These are phyloP conservation scores for Puccinia polysora DNA, from an alignment of 1,284 basidiomycete genomes.

Conservation along the genomic window DNA sequence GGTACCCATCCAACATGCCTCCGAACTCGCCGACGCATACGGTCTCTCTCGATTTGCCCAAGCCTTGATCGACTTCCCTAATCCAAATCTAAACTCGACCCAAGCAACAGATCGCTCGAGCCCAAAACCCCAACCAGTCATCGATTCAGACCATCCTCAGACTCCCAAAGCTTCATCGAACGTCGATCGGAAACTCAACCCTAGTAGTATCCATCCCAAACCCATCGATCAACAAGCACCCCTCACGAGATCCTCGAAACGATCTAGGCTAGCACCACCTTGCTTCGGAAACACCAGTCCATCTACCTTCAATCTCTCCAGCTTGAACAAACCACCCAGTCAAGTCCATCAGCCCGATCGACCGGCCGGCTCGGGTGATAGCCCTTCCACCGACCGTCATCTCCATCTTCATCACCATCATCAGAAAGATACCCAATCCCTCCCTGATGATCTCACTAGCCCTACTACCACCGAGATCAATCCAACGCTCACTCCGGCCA, in stretches of 20 bases:
- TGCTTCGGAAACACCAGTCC: conserved; percentile 36
- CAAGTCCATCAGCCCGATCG: not conserved
- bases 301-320: conserved; percentile 16
- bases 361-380: not conserved
- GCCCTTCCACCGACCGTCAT: not conserved
- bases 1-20: conserved; percentile 25
- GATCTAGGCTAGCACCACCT: conserved; percentile 3
- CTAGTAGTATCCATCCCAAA: not conserved
- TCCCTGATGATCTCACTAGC: no score
- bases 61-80: conserved; percentile 18
- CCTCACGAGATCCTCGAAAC: conserved; percentile 19
- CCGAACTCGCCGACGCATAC: conserved; percentile 17
- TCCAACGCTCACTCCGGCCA: not conserved
- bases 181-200: not conserved
- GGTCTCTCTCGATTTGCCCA: conserved; percentile 17
- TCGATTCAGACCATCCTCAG: no score
- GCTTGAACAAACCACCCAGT: not conserved
- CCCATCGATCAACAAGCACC: not conserved
- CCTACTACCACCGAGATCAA: not conserved
- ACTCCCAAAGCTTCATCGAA: no score
- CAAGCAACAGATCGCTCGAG: not conserved
- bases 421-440: no score
- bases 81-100: not conserved
- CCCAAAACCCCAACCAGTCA: no score
- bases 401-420: not conserved